Evolutionary conservation across 495 filamentous ascomycete genomes (phyloP).

Genomic region (Penicillium fimorum): DNA sequence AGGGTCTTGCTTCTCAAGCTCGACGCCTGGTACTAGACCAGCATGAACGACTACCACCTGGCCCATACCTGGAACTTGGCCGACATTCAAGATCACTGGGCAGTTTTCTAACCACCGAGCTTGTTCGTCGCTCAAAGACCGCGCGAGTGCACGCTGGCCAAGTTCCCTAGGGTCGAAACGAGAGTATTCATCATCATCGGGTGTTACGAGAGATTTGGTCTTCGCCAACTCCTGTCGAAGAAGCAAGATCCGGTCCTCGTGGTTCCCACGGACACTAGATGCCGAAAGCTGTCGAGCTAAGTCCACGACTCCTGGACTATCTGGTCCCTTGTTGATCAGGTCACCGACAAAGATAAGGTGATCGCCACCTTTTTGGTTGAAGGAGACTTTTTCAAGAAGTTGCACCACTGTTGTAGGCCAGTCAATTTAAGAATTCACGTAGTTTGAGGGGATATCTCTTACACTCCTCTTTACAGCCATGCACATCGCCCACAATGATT

Average conservation of each 20-base stretch:
- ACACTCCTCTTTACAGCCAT: slow-evolving; percentile 73
- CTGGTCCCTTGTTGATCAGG: slow-evolving; percentile 83
- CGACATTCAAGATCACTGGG: slow-evolving; percentile 73
- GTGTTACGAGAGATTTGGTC: slow-evolving; percentile 13
- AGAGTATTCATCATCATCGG: slow-evolving; percentile 18
- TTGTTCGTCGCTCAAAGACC: slow-evolving; percentile 56
- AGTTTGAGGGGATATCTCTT: slow-evolving; percentile 21
- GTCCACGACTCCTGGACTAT: slow-evolving; percentile 75
- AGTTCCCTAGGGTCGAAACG: slow-evolving; percentile 25
- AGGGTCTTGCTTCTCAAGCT: slow-evolving; percentile 72
- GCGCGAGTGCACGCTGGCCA: slow-evolving; percentile 49
- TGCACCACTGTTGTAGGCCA: slow-evolving; percentile 45
- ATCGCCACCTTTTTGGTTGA: slow-evolving; percentile 57
- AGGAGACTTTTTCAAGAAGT: slow-evolving; percentile 67
- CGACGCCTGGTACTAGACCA: slow-evolving; percentile 72
- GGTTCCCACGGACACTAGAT: slow-evolving; percentile 84
- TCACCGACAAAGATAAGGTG: slow-evolving; percentile 83
- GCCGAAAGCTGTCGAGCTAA: slow-evolving; percentile 67
- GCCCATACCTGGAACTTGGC: slow-evolving; percentile 53
- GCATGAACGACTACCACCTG: slow-evolving; percentile 77
- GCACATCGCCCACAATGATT: slow-evolving; percentile 84
- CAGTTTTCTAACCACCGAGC: slow-evolving; percentile 66
- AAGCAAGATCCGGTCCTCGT: slow-evolving; percentile 79
- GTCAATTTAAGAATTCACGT: neutral
- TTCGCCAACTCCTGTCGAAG: slow-evolving; percentile 43